phyloP scores from a whole-genome alignment of 2,329 filamentous ascomycete genomes.

The Ceratocystis destructans region DNA sequence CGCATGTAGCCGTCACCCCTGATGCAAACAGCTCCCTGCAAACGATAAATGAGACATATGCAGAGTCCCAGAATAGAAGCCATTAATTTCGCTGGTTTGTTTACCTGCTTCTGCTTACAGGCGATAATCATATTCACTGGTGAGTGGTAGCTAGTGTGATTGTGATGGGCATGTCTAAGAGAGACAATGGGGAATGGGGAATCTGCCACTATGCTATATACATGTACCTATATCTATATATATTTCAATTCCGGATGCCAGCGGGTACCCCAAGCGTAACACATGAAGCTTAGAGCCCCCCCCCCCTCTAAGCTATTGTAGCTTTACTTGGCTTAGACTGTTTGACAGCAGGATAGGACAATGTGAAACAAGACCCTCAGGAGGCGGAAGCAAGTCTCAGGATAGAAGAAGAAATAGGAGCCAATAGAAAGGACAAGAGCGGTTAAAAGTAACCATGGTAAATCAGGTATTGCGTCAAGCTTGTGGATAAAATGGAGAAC shows the following conservation, averaged over 20 bases:
- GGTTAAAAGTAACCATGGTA: neutral
- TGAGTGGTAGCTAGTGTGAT: neutral
- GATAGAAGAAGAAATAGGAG: neutral
- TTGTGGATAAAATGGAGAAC: neutral
- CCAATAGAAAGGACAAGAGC: neutral
- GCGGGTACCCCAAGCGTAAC: too few relatives aligned
- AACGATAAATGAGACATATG: neutral
- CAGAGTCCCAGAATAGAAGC: neutral
- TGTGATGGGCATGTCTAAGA: too few relatives aligned
- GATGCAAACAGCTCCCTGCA: neutral
- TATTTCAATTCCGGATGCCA: too few relatives aligned
- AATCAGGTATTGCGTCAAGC: neutral
- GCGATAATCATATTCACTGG: neutral
- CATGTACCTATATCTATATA: too few relatives aligned
- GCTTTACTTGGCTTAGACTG: neutral
- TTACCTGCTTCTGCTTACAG: neutral
- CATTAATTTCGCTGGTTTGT: neutral
- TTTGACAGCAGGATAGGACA: neutral
- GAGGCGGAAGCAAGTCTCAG: neutral
- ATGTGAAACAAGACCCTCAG: neutral
- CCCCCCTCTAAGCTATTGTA: neutral
- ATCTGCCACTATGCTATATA: too few relatives aligned
- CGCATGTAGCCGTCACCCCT: neutral
- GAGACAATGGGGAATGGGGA: too few relatives aligned
- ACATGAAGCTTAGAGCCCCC: too few relatives aligned